A percentile compares a stretch with the other conserved stretches of the same genome.
Evolutionary conservation across 306 rosid genomes (phyloP).

Genomic region (Arachis stenosperma): DNA sequence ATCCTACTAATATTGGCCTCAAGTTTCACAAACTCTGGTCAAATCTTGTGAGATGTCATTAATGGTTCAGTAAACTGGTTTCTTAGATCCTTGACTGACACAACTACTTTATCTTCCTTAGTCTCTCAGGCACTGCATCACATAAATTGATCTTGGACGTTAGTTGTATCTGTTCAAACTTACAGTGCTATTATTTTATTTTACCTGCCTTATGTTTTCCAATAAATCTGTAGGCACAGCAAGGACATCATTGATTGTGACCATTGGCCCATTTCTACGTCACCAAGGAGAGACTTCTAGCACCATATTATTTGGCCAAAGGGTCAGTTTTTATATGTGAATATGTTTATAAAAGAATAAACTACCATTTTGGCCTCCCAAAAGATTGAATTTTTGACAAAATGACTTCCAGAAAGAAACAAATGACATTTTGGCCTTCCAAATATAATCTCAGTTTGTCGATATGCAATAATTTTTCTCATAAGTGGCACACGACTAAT

Average conservation of each 20-base stretch:
- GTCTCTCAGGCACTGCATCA: slow-evolving; percentile 9
- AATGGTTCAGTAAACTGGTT: slow-evolving; percentile 30
- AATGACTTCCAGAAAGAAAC: too few species aligned
- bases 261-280: slow-evolving; percentile 97
- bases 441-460: too few species aligned
- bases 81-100: slow-evolving; percentile 35
- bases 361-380: too few species aligned
- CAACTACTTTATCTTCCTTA: not conserved
- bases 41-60: slow-evolving; percentile 30
- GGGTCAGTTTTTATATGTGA: slow-evolving; percentile 65
- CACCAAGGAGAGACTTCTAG: slow-evolving; percentile 99
- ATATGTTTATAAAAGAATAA: not conserved
- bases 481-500: too few species aligned
- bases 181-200: not conserved
- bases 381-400: too few species aligned
- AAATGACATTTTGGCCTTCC: too few species aligned
- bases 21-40: slow-evolving; percentile 6
- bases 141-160: slow-evolving; percentile 4
- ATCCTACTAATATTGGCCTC: not conserved
- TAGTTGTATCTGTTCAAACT: slow-evolving; percentile 25
- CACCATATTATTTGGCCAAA: slow-evolving; percentile 92
- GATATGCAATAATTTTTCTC: too few species aligned
- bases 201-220: slow-evolving; percentile 19
- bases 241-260: slow-evolving; percentile 94
- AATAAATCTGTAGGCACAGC: slow-evolving; percentile 76